Percentiles rank a stretch among this genome's conserved stretches.
Evolutionary conservation across 768 basidiomycete genomes (phyloP).

Genomic region (Suillus fuscotomentosus): DNA sequence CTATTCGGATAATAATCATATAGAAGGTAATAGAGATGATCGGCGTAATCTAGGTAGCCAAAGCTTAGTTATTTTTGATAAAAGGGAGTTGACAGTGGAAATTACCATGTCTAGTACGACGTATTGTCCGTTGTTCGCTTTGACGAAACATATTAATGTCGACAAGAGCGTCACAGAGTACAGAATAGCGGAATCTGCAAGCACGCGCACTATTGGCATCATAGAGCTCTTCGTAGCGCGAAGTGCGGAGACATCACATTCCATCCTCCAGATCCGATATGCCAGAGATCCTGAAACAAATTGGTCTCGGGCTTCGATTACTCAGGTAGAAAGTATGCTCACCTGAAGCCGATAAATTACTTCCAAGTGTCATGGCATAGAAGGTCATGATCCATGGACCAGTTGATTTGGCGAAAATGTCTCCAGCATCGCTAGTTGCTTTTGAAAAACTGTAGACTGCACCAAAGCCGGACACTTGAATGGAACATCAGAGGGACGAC

Average conservation of each 20-base stretch:
- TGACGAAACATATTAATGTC: background rate
- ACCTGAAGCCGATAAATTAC: constrained; percentile 4
- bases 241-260: background rate
- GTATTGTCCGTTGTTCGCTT: background rate
- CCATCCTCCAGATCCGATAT: background rate
- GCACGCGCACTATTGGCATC: too few species aligned
- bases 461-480: background rate
- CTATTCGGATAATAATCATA: background rate
- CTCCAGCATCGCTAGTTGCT: background rate
- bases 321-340: background rate
- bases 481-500: background rate
- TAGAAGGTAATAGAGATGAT: background rate
- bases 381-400: constrained; percentile 6
- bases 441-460: constrained; percentile 6
- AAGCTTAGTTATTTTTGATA: background rate
- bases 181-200: background rate
- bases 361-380: constrained; percentile 5
- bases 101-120: background rate
- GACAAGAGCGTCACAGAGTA: background rate
- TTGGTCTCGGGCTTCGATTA: background rate
- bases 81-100: background rate
- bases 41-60: background rate
- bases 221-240: background rate
- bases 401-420: constrained; percentile 3
- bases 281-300: background rate